Evolutionary conservation across 179 eudicot species (phyloP), one percentile per base, ranked within the genome.

Genomic region (Gypsophila paniculata): DNA sequence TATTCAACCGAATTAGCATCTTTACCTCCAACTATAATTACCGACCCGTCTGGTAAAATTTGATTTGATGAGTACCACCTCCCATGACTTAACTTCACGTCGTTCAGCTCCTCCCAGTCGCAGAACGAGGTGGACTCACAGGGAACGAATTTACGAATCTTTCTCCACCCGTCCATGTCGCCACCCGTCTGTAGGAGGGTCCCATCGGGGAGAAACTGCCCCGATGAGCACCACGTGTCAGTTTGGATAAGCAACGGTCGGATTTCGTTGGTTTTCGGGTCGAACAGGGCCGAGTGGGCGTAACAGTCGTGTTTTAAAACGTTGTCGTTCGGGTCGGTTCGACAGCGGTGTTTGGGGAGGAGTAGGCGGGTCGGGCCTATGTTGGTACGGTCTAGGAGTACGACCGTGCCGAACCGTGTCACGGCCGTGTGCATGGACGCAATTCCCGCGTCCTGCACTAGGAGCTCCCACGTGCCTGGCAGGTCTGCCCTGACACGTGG

Each of bases 181-280:
- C 98, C 98, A 32, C 98, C 98, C 13, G 98, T 86, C 22, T 93
- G 98, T 0, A 93, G 76, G 61, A 93, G 96, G 15, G 88, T 84
- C 57, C 98, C 98, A 70, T 91, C 91, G 6, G 96, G 88, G 72
- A 91, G 91, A 60, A 90, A 91, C 75, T 91, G 96, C 8, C 96
- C 96, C 32, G 98, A 89, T 32, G 96, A 90, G 87, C 98, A 93
- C 98, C 98, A 93, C 48, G 98, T 93, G 91, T 93, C 98, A 67
- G 98, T 90, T 69, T 75, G 81, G 78, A 93, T 90, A 39, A 19
- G 80, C 44, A 93, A 73, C 18, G 98, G 98, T 3, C 93, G 88
- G 72, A 90, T 36, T 9, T 70, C 2, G 57, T 83, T 86, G 61
- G 93, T 87, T 0, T 39, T 17, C 11, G 82, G 86, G 83, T 85